Conservation (phyloP, 2,329 filamentous ascomycete genomes). For the Calonectria pseudoturangicola region DNA sequence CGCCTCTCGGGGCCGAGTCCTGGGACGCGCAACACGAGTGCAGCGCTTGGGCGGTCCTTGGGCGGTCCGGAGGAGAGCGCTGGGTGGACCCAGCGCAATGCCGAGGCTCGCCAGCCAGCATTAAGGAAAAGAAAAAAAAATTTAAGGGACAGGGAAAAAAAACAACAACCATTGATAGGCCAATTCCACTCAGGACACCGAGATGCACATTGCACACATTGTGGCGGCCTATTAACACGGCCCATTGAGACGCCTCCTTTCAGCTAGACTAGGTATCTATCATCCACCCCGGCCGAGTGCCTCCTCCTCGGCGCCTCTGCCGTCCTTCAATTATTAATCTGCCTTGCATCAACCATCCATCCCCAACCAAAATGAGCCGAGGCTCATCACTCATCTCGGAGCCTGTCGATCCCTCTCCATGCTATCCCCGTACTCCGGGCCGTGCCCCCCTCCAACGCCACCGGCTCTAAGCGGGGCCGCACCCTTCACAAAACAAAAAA, state of each 20-base stretch:
- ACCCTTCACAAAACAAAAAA: not conserved
- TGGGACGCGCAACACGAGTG: constrained; percentile 23
- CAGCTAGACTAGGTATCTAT: not conserved
- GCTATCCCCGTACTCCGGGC: constrained; percentile 7
- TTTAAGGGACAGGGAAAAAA: not conserved
- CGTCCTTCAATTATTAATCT: not conserved
- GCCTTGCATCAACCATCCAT: not conserved
- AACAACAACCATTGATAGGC: not conserved
- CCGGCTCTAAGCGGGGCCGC: constrained; percentile 11
- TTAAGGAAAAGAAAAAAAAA: not conserved
- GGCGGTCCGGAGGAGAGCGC: not conserved
- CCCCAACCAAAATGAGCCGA: not conserved
- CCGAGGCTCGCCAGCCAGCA: constrained; percentile 36
- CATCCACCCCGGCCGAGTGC: not conserved
- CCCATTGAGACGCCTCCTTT: not conserved
- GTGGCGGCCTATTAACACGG: not conserved
- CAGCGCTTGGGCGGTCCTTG: not conserved
- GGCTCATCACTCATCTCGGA: not conserved
- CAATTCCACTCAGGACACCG: not conserved
- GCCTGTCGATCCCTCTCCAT: constrained; percentile 15
- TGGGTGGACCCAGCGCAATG: constrained; percentile 12
- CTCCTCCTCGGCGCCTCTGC: not conserved
- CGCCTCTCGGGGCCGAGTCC: constrained; percentile 23
- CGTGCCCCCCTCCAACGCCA: not conserved
- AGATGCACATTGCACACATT: not conserved